Evolutionary conservation across 176 grass and related monocot genomes (phyloP), one percentile per base, ranked within the genome.

Genomic region (Rhynchospora pubera): DNA sequence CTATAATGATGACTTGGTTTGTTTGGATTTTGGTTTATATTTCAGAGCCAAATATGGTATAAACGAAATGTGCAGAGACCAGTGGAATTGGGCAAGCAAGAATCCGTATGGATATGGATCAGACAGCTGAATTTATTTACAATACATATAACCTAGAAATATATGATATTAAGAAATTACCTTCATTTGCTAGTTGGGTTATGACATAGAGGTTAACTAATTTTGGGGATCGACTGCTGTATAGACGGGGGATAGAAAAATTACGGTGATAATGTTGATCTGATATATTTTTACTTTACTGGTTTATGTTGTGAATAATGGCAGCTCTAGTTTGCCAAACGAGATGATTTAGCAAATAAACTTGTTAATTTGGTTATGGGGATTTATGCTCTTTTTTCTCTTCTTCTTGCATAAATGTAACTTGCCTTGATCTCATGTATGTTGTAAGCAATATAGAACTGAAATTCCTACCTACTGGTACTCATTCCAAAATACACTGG

Each of bases 41-140:
- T 82, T 67, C 87, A 97, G 92, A 85, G 88, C 94, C 4, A 94
- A 91, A 73, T 94, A 88, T 80, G 91, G 91, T 16, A 62, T 97
- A 16, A 90, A 92, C 26, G 94, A 97, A 78, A 97, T 97, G 94
- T 97, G 94, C 90, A 86, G 91, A 82, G 94, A 97, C 85, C 90
- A 88, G 77, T 97, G 94, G 92, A 94, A 89, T 53, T 97, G 92
- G 94, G 92, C 94, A 53, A 97, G 87, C 85, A 94, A 97, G 85
- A 97, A 97, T 77, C 92, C 90, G 2, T 94, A 86, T 68, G 92
- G 94, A 4, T 97, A 92, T 39, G 91, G 82, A 76, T 83, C 91
- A 14, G 26, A 39, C 66, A 87, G 85, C 0, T 90, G 79, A 88
- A 51, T 34, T 75, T 32, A 34, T 77, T 56, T 50, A 9, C 53